A percentile compares a stretch with the other conserved stretches of the same genome.
These are phyloP conservation scores for Clavispora carvajalis DNA, from an alignment of 805 yeast genomes.

Conservation along the genomic window DNA sequence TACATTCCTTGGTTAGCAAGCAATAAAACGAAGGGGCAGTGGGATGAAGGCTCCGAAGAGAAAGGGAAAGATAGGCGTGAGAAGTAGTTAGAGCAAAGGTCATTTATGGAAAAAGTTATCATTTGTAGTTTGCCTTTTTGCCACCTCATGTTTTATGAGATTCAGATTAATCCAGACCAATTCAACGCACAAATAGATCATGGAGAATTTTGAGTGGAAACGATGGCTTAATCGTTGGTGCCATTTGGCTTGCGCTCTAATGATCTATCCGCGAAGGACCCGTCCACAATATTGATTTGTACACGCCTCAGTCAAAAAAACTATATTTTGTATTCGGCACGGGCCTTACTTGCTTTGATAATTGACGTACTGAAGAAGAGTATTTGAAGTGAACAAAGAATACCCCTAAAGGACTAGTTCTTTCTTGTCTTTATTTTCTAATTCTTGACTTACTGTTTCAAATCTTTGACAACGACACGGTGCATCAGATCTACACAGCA, in stretches of 20 bases:
- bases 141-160: too few species aligned
- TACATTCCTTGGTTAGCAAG: constrained; percentile 32
- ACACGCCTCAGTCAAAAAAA: background rate
- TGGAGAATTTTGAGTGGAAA: too few species aligned
- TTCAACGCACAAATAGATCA: too few species aligned
- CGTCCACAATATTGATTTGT: background rate
- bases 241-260: too few species aligned
- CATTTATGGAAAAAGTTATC: background rate
- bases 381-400: background rate
- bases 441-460: background rate
- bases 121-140: too few species aligned
- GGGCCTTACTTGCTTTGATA: background rate
- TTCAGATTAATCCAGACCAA: too few species aligned
- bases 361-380: background rate
- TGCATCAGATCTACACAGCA: background rate
- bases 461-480: background rate
- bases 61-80: background rate
- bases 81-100: background rate
- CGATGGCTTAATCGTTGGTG: too few species aligned
- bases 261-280: background rate
- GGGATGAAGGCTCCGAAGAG: background rate
- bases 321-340: background rate
- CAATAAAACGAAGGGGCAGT: background rate
- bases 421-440: background rate
- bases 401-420: background rate